phyloP scores from a whole-genome alignment of 768 basidiomycete genomes.

The Boletus sensibilis region DNA sequence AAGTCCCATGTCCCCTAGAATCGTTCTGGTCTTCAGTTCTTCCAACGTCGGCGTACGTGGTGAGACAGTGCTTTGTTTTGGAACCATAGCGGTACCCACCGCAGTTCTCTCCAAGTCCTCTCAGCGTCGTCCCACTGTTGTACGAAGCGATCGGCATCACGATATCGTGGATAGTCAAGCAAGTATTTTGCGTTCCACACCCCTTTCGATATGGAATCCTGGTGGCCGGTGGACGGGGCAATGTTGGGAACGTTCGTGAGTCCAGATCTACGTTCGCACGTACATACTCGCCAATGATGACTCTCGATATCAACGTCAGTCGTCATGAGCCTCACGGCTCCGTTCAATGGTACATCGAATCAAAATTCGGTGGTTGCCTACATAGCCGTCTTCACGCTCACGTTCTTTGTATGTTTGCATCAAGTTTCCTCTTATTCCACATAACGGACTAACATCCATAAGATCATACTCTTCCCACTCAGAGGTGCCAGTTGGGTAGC shows the following conservation, averaged over 20 bases:
- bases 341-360: constrained; percentile 59
- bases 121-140: constrained; percentile 54
- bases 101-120: constrained; percentile 45
- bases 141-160: constrained; percentile 56
- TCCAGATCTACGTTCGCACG: not conserved
- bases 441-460: not conserved
- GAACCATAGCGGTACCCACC: not conserved
- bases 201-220: constrained; percentile 71
- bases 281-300: not conserved
- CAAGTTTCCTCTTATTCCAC: not conserved
- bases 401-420: constrained; percentile 50
- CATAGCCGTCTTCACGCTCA: constrained; percentile 58
- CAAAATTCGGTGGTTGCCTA: constrained; percentile 66
- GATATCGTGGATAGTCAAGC: constrained; percentile 54
- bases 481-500: constrained; percentile 55
- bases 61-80: constrained; percentile 20
- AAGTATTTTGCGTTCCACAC: constrained; percentile 75
- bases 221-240: constrained; percentile 67
- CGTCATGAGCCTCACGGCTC: constrained; percentile 60
- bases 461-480: constrained; percentile 66
- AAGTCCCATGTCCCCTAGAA: constrained; percentile 66
- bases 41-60: constrained; percentile 57
- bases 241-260: constrained; percentile 70
- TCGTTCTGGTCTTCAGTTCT: constrained; percentile 61
- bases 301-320: constrained; percentile 44